Evolutionary conservation across 441 rosid genomes (phyloP).

Genomic region (Gossypium gossypioides): DNA sequence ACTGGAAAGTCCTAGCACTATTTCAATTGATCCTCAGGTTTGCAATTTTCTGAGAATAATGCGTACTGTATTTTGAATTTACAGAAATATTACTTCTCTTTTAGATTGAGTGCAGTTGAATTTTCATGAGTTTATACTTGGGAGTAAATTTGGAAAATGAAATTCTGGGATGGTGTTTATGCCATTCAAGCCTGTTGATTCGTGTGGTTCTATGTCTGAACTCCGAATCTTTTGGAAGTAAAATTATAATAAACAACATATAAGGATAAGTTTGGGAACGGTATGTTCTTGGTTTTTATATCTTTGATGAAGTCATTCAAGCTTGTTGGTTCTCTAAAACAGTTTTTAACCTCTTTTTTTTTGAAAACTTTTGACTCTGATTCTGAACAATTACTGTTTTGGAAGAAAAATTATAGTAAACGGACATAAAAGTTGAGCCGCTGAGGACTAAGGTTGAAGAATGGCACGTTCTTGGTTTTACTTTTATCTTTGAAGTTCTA

Average conservation of each 20-base stretch:
- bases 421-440: not conserved
- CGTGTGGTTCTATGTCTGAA: not conserved
- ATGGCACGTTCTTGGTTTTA: not conserved
- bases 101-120: not conserved
- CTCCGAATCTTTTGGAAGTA: not conserved
- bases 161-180: not conserved
- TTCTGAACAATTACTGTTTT: not conserved
- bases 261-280: not conserved
- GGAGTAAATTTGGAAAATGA: not conserved
- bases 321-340: slow-evolving; percentile 1
- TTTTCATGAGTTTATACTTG: not conserved
- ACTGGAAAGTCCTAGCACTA: slow-evolving; percentile 25
- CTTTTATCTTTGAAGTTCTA: not conserved
- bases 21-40: slow-evolving; percentile 52
- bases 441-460: not conserved
- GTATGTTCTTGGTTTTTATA: not conserved
- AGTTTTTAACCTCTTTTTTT: not conserved
- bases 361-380: not conserved
- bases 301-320: not conserved
- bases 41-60: not conserved
- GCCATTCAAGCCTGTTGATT: not conserved
- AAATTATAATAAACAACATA: not conserved
- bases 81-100: not conserved
- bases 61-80: not conserved
- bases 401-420: not conserved